Base-by-base conservation (phyloP, 225 moss, liverwort and hornwort genomes). In the Marchantia polymorpha region DNA sequence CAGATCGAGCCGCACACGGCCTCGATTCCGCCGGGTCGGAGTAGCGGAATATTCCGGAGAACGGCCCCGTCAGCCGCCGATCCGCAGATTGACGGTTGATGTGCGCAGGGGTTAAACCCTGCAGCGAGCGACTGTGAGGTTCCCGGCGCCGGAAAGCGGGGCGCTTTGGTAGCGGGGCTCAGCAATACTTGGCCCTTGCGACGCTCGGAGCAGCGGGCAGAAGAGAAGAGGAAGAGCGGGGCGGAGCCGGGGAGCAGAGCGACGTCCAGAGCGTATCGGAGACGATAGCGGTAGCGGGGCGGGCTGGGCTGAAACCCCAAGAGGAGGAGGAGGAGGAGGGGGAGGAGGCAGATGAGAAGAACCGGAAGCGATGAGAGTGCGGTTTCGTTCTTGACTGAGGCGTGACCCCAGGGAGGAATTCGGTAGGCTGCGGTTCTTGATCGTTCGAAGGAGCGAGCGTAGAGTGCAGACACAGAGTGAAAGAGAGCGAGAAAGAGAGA, bases 361-460 rank as follows among this genome's bases (percentile, higher is more conserved):
- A 55, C 10, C 14, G 55, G n/a, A n/a, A n/a, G n/a, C n/a, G n/a
- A n/a, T n/a, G n/a, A n/a, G n/a, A n/a, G 52, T 22, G 13, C 56
- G 16, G 25, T 50, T 52, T 14, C 7, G 52, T 52, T 53, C 52
- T 73, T 73, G 23, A 54, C 73, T 23, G 73, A 52, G 52, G 73
- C 53, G 52, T 73, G 73, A 73, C 27, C 53, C 53, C 25, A 25
- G 53, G n/a, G 49, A 73, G 10, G 73, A 73, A 52, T 73, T 73
- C 73, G 70, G 70, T 71, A 50, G 47, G 70, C 49, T 13, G 3
- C 47, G 76, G 22, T 76, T 76, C 76, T 59, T 76, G 76, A 76
- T 76, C 76, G 31, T 49, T 39, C 76, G 27, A 51, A 59, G 54
- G 73, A 52, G 73, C 56, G 15, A 56, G 56, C 56, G 56, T 19